Base-by-base conservation (phyloP, 306 rosid species). In the Leucaena leucocephala region DNA sequence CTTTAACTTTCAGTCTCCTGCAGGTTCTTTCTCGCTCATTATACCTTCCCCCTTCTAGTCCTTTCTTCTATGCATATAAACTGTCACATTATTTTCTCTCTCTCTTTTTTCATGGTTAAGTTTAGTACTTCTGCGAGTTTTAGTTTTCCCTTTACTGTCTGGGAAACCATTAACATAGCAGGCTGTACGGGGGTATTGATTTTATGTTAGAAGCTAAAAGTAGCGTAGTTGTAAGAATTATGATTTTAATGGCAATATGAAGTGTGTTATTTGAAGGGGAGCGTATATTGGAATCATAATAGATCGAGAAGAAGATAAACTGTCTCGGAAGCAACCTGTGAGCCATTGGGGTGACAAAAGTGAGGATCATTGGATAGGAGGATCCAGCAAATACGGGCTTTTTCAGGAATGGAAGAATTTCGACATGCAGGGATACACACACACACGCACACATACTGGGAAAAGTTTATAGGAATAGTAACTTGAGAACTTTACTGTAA, bases 221-320 rank as follows among this genome's bases (percentile, higher is more conserved):
- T 7, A 34, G 59, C 15, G 19, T 44, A 71, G 59, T 45, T 55
- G 57, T 27, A 65, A 52, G 76, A 55, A 71, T 54, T 13, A 16
- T 54, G 81, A 57, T 44, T 72, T 64, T 19, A 8, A 64, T 33
- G 75, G 76, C 38, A 34, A 38, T 52, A 77, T 2, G 27, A 21
- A 35, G 3, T 72, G 36, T 7, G 36, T 36, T 64, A 5, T 72
- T 54, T 77, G 42, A 38, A 74, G 79, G 64, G 39, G 54, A 82
- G 43, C 66, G 71, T 42, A 14, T 71, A 36, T 54, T 78, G 45
- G 74, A 67, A 50, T 34, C 52, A 66, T 76, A 13, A 19, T 76
- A 15, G 71, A 27, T 44, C 50, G 45, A 61, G 35, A 33, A 61
- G 38, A 17, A 33, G 72, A 46, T 59, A 5, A 62, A 62, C 71